phyloP scores from a whole-genome alignment of 2,329 filamentous ascomycete species.

The Zasmidium angulare region DNA sequence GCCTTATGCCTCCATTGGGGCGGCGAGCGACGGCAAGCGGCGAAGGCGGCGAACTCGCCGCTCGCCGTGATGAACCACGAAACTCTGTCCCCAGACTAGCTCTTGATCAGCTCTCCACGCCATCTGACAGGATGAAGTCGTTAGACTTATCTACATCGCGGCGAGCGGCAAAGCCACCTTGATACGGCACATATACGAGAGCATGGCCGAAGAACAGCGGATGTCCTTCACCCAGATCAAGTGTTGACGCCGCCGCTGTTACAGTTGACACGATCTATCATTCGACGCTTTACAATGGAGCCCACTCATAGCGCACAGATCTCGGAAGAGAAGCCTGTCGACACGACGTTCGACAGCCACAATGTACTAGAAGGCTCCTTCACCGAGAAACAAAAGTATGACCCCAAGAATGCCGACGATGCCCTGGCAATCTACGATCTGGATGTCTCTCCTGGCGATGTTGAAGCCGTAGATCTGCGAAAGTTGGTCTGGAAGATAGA shows the following conservation, averaged over 20 bases:
- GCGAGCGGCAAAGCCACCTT: neutral
- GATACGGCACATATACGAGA: neutral
- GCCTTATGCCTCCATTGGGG: neutral
- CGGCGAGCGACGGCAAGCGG: neutral
- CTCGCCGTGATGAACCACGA: neutral
- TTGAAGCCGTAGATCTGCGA: neutral
- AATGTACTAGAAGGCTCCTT: neutral
- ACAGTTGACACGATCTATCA: neutral
- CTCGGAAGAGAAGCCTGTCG: neutral
- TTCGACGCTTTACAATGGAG: neutral
- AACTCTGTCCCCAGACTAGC: neutral
- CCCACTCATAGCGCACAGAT: neutral
- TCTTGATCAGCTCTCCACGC: neutral
- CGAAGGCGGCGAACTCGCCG: neutral
- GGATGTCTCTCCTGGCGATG: neutral
- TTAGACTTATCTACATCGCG: neutral
- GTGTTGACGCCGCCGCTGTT: neutral
- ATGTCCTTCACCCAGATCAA: neutral
- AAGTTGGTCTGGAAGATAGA: conserved; percentile 6
- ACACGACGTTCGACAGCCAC: neutral
- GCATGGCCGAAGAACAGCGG: neutral
- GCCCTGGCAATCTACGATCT: neutral
- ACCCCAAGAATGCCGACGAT: neutral
- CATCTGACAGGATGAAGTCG: neutral
- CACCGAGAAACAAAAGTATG: neutral